Conservation (phyloP, 2,329 filamentous ascomycete species). For the Westerdykella ornata region DNA sequence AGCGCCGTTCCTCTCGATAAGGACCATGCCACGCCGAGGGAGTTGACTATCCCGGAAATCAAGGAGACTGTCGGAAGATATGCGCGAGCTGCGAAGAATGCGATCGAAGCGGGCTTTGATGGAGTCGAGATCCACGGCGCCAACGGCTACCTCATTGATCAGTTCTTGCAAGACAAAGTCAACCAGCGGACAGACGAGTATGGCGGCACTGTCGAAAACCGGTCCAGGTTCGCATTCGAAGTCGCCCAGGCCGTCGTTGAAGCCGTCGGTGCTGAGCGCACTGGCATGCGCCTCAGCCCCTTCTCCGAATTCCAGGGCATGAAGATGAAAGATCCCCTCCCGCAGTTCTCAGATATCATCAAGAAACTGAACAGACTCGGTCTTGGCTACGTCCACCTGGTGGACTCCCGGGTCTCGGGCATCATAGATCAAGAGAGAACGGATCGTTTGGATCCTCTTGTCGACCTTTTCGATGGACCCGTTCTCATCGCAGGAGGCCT, state of each 20-base stretch:
- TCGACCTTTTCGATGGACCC: conserved; percentile 23
- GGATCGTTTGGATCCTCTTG: conserved; percentile 19
- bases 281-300: conserved; percentile 54
- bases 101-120: conserved; percentile 52
- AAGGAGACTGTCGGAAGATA: conserved; percentile 35
- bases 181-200: conserved; percentile 49
- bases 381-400: conserved; percentile 43
- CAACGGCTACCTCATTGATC: conserved; percentile 61
- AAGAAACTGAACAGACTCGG: conserved; percentile 46
- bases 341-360: conserved; percentile 57
- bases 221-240: conserved; percentile 49
- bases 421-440: conserved; percentile 28
- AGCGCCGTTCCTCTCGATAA: conserved; percentile 31
- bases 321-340: conserved; percentile 55
- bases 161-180: conserved; percentile 56
- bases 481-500: conserved; percentile 41
- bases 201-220: conserved; percentile 47
- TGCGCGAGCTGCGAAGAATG: conserved; percentile 41
- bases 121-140: conserved; percentile 53
- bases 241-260: conserved; percentile 46
- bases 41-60: conserved; percentile 38
- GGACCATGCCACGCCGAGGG: conserved; percentile 39
- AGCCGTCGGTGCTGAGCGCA: conserved; percentile 52
- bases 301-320: conserved; percentile 58
- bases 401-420: conserved; percentile 51